These are phyloP conservation scores for Thalassiosira oceanica DNA, from an alignment of 352 stramenopile genomes.

Conservation along the genomic window DNA sequence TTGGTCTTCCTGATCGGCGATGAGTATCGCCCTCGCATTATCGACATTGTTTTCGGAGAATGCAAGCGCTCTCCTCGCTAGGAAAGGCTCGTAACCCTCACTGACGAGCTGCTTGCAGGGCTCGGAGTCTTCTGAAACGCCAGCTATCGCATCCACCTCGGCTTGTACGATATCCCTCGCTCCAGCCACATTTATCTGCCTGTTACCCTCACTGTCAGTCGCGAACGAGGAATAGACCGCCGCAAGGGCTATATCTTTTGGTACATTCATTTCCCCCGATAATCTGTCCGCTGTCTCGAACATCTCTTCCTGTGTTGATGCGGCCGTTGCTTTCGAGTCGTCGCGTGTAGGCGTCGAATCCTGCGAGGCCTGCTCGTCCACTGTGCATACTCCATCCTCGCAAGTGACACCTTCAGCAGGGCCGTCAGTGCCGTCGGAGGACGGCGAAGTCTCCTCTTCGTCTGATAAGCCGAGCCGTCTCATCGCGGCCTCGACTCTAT, in stretches of 20 bases:
- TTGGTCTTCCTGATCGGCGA: slow-evolving; percentile 74
- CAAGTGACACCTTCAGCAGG: not conserved
- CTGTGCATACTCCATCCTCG: slow-evolving; percentile 21
- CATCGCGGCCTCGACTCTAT: slow-evolving; percentile 75
- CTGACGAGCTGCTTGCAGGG: slow-evolving; percentile 51
- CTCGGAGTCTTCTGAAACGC: slow-evolving; percentile 58
- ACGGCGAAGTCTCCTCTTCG: slow-evolving; percentile 18
- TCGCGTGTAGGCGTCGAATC: not conserved
- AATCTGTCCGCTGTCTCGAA: slow-evolving; percentile 47
- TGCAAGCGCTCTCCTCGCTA: slow-evolving; percentile 63
- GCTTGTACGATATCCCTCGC: slow-evolving; percentile 64
- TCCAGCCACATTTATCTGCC: slow-evolving; percentile 50
- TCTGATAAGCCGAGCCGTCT: slow-evolving; percentile 58
- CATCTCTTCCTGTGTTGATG: slow-evolving; percentile 28
- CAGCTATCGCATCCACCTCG: slow-evolving; percentile 66
- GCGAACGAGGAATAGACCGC: slow-evolving; percentile 62
- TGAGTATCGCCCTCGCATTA: slow-evolving; percentile 69
- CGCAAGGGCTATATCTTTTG: slow-evolving; percentile 60
- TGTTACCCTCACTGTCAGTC: slow-evolving; percentile 19
- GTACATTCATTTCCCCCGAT: slow-evolving; percentile 59
- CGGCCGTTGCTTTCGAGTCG: not conserved
- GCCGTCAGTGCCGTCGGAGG: not conserved
- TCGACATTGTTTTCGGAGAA: slow-evolving; percentile 74
- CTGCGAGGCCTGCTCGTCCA: not conserved
- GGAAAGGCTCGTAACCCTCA: slow-evolving; percentile 62